A percentile compares a stretch with the other conserved stretches of the same genome.
Evolutionary conservation across 2,329 filamentous ascomycete genomes (phyloP).

Genomic region (Penicillium janthinellum): DNA sequence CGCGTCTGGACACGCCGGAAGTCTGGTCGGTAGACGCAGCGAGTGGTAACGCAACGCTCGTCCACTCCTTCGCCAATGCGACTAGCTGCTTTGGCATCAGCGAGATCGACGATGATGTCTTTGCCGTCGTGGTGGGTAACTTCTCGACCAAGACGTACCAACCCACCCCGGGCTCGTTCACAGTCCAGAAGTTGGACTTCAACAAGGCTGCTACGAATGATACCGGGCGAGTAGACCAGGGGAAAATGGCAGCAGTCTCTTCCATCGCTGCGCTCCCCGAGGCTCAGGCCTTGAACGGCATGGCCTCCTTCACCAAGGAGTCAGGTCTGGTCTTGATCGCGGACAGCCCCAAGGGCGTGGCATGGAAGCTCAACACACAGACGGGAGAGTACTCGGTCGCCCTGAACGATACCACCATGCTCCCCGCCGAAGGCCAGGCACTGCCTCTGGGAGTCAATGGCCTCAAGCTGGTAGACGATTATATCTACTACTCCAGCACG

Average conservation of each 20-base stretch:
- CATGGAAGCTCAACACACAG: constrained; percentile 25
- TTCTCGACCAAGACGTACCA: constrained; percentile 23
- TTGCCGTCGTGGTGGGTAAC: constrained; percentile 26
- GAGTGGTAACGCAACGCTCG: constrained; percentile 23
- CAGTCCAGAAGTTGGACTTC: constrained; percentile 24
- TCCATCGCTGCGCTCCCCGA: constrained; percentile 23
- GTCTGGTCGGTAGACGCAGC: constrained; percentile 24
- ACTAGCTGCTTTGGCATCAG: constrained; percentile 28
- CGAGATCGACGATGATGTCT: constrained; percentile 27
- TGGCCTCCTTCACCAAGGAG: constrained; percentile 20
- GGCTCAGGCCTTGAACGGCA: constrained; percentile 23
- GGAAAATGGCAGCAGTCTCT: constrained; percentile 5
- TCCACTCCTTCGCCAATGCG: constrained; percentile 22
- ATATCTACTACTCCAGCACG: constrained; percentile 29
- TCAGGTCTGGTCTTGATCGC: constrained; percentile 24
- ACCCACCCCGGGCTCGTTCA: constrained; percentile 22
- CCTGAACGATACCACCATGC: constrained; percentile 25
- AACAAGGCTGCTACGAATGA: not conserved
- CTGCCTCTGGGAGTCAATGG: constrained; percentile 27
- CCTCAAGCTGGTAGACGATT: constrained; percentile 17
- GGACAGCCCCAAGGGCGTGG: constrained; percentile 23
- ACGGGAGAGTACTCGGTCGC: constrained; percentile 23
- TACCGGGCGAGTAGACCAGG: not conserved
- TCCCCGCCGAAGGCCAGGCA: constrained; percentile 20
- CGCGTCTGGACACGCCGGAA: constrained; percentile 25